Evolutionary conservation across 2,329 filamentous ascomycete species (phyloP).

Genomic region (Geosmithia putterillii): DNA sequence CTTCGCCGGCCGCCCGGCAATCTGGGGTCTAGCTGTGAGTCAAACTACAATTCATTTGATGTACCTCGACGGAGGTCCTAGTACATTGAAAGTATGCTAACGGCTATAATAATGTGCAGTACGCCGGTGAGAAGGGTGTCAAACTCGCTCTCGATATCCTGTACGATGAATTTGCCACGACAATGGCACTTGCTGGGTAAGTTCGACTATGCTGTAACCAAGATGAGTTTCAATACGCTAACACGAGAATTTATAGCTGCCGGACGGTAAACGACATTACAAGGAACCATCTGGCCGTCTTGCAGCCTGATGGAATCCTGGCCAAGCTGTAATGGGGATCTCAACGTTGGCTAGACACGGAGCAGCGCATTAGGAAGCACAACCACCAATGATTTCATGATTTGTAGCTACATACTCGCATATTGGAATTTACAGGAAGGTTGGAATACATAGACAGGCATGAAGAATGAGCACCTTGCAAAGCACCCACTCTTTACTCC

Average conservation of each 20-base stretch:
- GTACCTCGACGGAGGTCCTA: too few species aligned
- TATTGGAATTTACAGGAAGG: too few species aligned
- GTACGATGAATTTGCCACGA: constrained; percentile 5
- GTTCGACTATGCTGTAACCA: not conserved
- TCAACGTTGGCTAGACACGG: too few species aligned
- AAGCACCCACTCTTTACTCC: too few species aligned
- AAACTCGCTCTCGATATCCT: constrained; percentile 24
- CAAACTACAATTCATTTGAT: too few species aligned
- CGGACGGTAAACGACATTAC: constrained; percentile 6
- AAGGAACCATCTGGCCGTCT: constrained; percentile 4
- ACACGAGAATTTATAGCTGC: constrained; percentile 1
- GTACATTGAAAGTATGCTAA: not conserved
- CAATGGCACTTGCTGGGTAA: constrained; percentile 5
- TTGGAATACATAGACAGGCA: too few species aligned
- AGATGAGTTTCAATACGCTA: not conserved
- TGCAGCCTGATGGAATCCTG: constrained; percentile 6
- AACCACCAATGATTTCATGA: too few species aligned
- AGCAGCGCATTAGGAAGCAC: too few species aligned
- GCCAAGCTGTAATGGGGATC: constrained; percentile 7
- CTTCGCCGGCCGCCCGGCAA: constrained; percentile 19
- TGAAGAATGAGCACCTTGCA: too few species aligned
- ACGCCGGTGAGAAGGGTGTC: constrained; percentile 17
- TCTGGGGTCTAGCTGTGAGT: constrained; percentile 5
- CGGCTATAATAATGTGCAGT: constrained; percentile 1
- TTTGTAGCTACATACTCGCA: too few species aligned